Base-by-base conservation (phyloP, 106 monocot genomes). In the Acorus calamus region DNA sequence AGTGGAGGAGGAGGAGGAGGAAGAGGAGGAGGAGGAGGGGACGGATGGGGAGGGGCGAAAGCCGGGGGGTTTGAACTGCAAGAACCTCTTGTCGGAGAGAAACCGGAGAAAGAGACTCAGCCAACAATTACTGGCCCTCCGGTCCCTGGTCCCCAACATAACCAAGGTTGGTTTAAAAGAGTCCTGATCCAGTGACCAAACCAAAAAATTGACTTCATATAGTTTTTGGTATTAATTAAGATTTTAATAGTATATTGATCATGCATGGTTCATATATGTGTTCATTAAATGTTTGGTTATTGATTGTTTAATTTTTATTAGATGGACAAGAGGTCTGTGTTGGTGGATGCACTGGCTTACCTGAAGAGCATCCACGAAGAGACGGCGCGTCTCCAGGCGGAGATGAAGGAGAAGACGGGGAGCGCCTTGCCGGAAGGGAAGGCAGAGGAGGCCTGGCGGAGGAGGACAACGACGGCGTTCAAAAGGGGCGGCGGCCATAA, bases 301-400 rank as follows among this genome's bases (percentile, higher is more conserved):
- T 28, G 28, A 28, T 28, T 28, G 0, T 28, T 28, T n/a, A n/a
- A n/a, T n/a, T 28, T 28, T 28, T 28, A 28, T 28, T 11, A 57
- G 57, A 57, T 57, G 57, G 57, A 57, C 57, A 57, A 57, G 57
- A 10, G 57, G 57, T 57, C 57, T 8, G 57, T 57, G 57, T 14
- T 57, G 57, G 57, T 57, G 57, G 57, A 57, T 11, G 57, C 57
- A 5, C 57, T 57, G 57, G 5, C 9, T 6, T 57, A 57, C n/a
- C 57, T 57, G 13, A 57, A 57, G 57, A 5, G 57, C 5, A 57
- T 57, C 57, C 57, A 57, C 57, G 57, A 57, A 13, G 57, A 57
- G 57, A 57, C 57, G 57, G 57, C 57, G n/a, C 9, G 13, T 5
- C 9, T 57, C 57, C 57, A 57, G n/a, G 2, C 2, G 9, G 57